phyloP scores from a whole-genome alignment of 805 yeast species.

The Phaffomyces opuntiae region DNA sequence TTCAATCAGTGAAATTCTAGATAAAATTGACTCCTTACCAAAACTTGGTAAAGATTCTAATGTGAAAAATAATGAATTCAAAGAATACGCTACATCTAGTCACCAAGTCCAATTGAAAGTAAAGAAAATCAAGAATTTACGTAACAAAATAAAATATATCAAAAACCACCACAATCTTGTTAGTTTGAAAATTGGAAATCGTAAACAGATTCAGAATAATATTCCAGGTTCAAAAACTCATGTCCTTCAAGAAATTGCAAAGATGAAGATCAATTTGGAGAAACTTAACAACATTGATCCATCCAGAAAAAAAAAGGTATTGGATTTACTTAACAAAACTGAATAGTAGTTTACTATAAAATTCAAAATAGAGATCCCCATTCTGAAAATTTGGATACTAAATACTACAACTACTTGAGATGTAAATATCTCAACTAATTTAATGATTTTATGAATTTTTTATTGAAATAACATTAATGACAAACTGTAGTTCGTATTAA shows the following conservation, averaged over 20 bases:
- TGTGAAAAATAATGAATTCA: background rate
- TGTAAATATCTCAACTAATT: background rate
- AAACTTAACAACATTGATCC: conserved; percentile 16
- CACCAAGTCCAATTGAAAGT: conserved; percentile 2
- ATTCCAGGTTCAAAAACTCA: background rate
- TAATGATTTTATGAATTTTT: conserved; percentile 3
- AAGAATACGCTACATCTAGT: conserved; percentile 2
- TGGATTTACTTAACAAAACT: background rate
- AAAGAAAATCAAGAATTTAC: conserved; percentile 3
- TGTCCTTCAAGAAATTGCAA: background rate
- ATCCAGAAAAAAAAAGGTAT: conserved; percentile 5
- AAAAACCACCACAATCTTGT: conserved; percentile 8
- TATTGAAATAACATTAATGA: background rate
- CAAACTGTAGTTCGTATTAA: too few relatives aligned
- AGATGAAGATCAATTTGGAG: conserved; percentile 13
- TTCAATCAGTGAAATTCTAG: conserved; percentile 13
- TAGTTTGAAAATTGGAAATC: background rate
- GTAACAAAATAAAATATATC: conserved; percentile 4
- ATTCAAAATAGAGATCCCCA: too few relatives aligned
- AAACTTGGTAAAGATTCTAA: conserved; percentile 1
- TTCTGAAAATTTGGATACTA: too few relatives aligned
- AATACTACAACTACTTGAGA: too few relatives aligned
- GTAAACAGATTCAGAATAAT: background rate
- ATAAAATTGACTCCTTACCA: conserved; percentile 15
- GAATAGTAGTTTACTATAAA: too few relatives aligned